phyloP scores from a whole-genome alignment of 2,329 filamentous ascomycete species.

The Paecilomyces sp. region DNA sequence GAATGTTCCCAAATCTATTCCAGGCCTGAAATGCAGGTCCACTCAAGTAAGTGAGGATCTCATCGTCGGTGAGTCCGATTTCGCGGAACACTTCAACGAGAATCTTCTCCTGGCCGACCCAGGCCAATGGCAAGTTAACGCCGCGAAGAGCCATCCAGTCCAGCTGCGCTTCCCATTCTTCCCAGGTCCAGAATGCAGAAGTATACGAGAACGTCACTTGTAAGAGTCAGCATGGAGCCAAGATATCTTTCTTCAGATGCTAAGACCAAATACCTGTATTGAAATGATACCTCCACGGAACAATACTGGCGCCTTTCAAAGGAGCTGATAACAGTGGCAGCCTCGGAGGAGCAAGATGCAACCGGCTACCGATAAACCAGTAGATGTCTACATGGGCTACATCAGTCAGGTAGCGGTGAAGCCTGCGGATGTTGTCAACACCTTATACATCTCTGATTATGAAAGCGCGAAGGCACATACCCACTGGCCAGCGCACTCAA shows the following conservation, averaged over 20 bases:
- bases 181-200: conserved; percentile 46
- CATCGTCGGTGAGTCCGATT: conserved; percentile 36
- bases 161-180: conserved; percentile 47
- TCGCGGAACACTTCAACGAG: conserved; percentile 43
- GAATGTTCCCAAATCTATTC: conserved; percentile 51
- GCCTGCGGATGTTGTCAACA: conserved; percentile 13
- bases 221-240: not conserved
- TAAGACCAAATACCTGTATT: conserved; percentile 36
- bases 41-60: conserved; percentile 42
- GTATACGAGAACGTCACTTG: conserved; percentile 48
- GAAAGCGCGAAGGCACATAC: conserved; percentile 11
- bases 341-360: conserved; percentile 24
- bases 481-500: conserved; percentile 27
- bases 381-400: conserved; percentile 39
- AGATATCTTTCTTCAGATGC: not conserved
- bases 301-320: conserved; percentile 34
- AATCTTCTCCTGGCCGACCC: conserved; percentile 47
- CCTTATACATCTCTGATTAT: not conserved
- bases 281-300: conserved; percentile 45
- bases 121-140: conserved; percentile 46
- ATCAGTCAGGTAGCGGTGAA: conserved; percentile 36
- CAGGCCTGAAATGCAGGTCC: conserved; percentile 48
- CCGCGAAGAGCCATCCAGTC: conserved; percentile 49
- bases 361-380: conserved; percentile 40
- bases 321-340: conserved; percentile 24